Conservation (phyloP, 2,329 filamentous ascomycete genomes). For the Fonsecaea pedrosoi region DNA sequence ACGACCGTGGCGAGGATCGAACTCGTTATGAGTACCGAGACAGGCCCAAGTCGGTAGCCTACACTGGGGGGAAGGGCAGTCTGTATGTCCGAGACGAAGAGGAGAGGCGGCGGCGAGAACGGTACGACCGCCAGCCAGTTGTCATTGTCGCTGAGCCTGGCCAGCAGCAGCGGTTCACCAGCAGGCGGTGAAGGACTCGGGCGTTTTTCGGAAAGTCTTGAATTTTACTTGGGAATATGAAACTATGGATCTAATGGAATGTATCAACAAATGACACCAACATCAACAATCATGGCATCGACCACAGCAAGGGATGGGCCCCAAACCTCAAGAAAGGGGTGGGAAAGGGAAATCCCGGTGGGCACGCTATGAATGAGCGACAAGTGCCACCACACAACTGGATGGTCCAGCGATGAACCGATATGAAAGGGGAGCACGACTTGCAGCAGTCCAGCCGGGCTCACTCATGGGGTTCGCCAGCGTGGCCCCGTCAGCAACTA, state of each 20-base stretch:
- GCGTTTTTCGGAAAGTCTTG: constrained; percentile 14
- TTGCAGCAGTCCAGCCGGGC: constrained; percentile 36
- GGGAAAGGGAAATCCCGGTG: constrained; percentile 1
- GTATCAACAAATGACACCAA: constrained; percentile 30
- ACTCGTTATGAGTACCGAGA: constrained; percentile 20
- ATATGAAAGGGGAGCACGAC: constrained; percentile 36
- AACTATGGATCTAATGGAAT: constrained; percentile 18
- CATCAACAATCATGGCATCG: constrained; percentile 9
- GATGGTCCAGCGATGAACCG: constrained; percentile 37
- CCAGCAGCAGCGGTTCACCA: constrained; percentile 19
- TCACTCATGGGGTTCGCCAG: constrained; percentile 14
- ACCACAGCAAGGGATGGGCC: constrained; percentile 26
- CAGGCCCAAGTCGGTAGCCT: constrained; percentile 24
- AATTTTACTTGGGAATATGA: background rate
- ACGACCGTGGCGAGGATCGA: constrained; percentile 24
- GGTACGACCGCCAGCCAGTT: constrained; percentile 31
- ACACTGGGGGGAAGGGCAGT: constrained; percentile 32
- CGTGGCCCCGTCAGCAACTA: too few species aligned
- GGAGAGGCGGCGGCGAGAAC: constrained; percentile 26
- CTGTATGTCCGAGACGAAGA: constrained; percentile 33
- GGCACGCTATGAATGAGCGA: constrained; percentile 26
- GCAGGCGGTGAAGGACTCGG: constrained; percentile 20
- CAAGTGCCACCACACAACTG: constrained; percentile 22
- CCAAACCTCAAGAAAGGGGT: constrained; percentile 26
- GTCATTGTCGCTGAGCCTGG: constrained; percentile 35